Evolutionary conservation across 768 basidiomycete genomes (phyloP).

Genomic region (Mrakia blollopis): DNA sequence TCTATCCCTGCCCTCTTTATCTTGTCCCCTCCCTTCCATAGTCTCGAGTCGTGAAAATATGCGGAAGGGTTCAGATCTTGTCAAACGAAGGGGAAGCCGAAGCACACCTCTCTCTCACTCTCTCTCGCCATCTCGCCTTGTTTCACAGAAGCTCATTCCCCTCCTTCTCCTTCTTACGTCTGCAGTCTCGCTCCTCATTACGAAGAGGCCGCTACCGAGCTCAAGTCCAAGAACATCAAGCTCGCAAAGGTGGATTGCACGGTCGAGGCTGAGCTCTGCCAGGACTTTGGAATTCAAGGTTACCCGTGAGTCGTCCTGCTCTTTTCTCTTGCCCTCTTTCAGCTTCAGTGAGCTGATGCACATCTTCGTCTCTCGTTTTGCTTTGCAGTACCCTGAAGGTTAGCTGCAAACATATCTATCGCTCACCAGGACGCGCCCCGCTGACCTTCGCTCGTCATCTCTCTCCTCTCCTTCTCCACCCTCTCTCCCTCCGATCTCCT

Average conservation of each 20-base stretch:
- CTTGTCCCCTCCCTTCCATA: neutral
- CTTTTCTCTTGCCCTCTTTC: neutral
- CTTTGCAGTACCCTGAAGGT: constrained; percentile 29
- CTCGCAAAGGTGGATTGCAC: constrained; percentile 69
- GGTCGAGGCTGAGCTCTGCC: constrained; percentile 85
- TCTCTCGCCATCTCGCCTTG: constrained; percentile 1
- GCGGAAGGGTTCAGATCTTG: too few relatives aligned
- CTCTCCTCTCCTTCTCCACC: constrained; percentile 53
- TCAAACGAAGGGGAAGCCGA: too few relatives aligned
- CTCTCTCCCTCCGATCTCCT: constrained; percentile 48
- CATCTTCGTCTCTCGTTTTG: neutral
- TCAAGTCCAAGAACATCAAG: constrained; percentile 85
- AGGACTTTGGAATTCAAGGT: constrained; percentile 77
- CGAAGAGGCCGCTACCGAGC: constrained; percentile 70
- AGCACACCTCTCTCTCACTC: neutral
- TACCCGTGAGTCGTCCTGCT: constrained; percentile 67
- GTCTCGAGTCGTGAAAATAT: neutral
- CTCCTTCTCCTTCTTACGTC: neutral
- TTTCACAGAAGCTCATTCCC: neutral
- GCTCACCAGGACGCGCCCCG: neutral
- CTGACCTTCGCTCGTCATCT: neutral
- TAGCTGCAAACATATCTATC: neutral
- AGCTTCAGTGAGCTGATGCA: neutral
- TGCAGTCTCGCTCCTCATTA: constrained; percentile 69
- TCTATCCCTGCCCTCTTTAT: too few relatives aligned